Conservation (phyloP, 2,329 filamentous ascomycete species). For the Fusarium sacchari region DNA sequence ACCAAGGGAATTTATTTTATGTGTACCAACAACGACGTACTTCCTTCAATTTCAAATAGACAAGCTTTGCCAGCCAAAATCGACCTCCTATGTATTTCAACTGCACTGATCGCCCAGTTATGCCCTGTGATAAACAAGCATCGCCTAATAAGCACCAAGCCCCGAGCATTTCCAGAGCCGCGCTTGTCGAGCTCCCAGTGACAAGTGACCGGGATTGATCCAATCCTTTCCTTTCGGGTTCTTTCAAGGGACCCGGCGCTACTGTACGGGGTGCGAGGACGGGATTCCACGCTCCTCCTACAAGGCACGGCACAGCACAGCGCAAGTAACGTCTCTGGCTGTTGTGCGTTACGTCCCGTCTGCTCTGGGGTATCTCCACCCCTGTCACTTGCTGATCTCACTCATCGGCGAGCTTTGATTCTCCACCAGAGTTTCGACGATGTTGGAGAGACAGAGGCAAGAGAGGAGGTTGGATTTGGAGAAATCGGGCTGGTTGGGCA, state of each 20-base stretch:
- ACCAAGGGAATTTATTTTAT: background rate
- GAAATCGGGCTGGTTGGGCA: conserved; percentile 25
- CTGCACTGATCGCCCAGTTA: background rate
- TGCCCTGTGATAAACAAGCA: background rate
- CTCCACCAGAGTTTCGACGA: conserved; percentile 29
- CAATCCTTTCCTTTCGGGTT: conserved; percentile 14
- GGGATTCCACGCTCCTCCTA: conserved; percentile 10
- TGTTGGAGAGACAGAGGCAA: conserved; percentile 18
- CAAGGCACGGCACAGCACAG: conserved; percentile 12
- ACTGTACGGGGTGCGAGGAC: background rate
- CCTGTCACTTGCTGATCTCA: conserved; percentile 30
- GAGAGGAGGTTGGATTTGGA: conserved; percentile 13
- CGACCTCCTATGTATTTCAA: background rate
- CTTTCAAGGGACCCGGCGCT: conserved; percentile 13
- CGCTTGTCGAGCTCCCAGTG: conserved; percentile 37
- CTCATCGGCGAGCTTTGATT: conserved; percentile 15
- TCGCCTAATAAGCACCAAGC: background rate
- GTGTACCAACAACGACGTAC: background rate
- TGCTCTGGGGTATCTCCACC: conserved; percentile 15
- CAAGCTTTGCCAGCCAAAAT: background rate
- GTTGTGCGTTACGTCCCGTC: conserved; percentile 1
- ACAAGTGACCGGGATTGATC: conserved; percentile 31
- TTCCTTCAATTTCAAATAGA: background rate
- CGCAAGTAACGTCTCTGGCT: background rate
- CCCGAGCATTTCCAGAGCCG: conserved; percentile 29